Conservation (phyloP, 2,329 filamentous ascomycete genomes). For the Gliomastix tumulicola region DNA sequence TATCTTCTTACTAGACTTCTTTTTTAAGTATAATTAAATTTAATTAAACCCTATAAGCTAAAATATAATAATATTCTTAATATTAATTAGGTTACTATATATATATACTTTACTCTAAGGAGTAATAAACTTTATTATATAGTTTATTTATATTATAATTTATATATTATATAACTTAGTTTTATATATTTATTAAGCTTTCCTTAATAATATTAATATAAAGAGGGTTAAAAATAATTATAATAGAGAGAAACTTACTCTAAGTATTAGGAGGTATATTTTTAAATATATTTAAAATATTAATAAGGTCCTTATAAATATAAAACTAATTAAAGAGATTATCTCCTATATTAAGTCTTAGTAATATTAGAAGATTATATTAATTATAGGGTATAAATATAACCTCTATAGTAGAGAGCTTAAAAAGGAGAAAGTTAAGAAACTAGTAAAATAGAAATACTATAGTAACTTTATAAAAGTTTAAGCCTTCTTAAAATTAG, state of each 20-base stretch:
- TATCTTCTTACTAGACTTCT: too few species aligned
- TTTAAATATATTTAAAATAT: too few species aligned
- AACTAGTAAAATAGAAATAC: not conserved
- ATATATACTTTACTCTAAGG: not conserved
- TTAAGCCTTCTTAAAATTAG: not conserved
- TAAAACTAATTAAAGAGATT: too few species aligned
- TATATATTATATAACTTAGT: not conserved
- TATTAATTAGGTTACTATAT: not conserved
- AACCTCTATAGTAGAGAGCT: not conserved
- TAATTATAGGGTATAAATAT: too few species aligned
- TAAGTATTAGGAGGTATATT: too few species aligned
- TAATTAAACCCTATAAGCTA: too few species aligned
- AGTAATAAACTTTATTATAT: not conserved
- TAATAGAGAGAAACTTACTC: too few species aligned
- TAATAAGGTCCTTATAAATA: too few species aligned
- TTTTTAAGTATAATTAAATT: not conserved
- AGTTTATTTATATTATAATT: not conserved
- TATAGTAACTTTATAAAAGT: not conserved
- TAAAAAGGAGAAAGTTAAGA: not conserved
- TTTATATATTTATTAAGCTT: not conserved
- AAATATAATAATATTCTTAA: not conserved
- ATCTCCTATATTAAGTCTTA: too few species aligned
- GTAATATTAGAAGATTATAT: not conserved
- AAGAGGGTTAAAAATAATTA: too few species aligned
- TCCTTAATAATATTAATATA: too few species aligned